Percentiles rank a stretch among this genome's conserved stretches.
Evolutionary conservation across 2,329 filamentous ascomycete genomes (phyloP).

Genomic region (Trichoderma aggressivum): DNA sequence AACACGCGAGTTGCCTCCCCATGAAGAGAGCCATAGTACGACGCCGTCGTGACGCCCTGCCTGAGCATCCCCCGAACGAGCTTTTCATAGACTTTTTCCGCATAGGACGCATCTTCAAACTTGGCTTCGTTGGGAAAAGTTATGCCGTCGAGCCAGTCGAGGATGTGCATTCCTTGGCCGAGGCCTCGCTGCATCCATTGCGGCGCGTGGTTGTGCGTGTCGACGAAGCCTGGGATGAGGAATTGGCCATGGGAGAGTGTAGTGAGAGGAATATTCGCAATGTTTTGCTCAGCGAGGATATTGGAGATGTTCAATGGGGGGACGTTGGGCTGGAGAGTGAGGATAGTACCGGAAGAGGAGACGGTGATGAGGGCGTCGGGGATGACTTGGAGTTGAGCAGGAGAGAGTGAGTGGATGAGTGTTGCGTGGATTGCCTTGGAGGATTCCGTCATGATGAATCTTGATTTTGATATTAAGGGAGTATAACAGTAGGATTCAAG

Average conservation of each 20-base stretch:
- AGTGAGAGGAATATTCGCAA: constrained; percentile 7
- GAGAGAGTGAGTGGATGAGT: constrained; percentile 39
- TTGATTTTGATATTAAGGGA: neutral
- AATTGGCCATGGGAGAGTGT: constrained; percentile 44
- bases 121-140: constrained; percentile 64
- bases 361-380: constrained; percentile 36
- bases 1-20: constrained; percentile 54
- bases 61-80: constrained; percentile 57
- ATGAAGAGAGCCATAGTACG: constrained; percentile 58
- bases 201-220: constrained; percentile 68
- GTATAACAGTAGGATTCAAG: too few species aligned
- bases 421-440: constrained; percentile 35
- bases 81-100: constrained; percentile 46
- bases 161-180: constrained; percentile 50
- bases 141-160: constrained; percentile 62
- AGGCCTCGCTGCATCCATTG: constrained; percentile 50
- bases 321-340: constrained; percentile 23
- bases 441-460: neutral
- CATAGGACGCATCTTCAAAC: constrained; percentile 54
- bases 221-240: constrained; percentile 58
- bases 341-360: constrained; percentile 26
- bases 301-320: constrained; percentile 19
- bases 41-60: constrained; percentile 60
- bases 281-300: constrained; percentile 18
- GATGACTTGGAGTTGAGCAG: constrained; percentile 36